Conservation (phyloP, 306 rosid species). For the Begonia peltatifolia region DNA sequence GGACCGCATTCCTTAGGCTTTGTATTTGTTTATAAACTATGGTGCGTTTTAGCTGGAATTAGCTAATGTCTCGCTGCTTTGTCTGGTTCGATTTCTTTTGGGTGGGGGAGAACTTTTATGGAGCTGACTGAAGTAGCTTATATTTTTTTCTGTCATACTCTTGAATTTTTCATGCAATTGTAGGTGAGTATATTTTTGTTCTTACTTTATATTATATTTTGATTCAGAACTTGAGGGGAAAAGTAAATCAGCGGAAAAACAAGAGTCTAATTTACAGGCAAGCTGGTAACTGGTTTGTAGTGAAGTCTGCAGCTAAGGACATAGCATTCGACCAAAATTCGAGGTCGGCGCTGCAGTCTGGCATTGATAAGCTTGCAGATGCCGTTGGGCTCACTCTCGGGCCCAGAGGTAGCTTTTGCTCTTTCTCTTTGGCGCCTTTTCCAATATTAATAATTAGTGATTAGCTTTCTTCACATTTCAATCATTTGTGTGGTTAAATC, state of each 20-base stretch:
- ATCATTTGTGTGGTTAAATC: no score
- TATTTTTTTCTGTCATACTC: no score
- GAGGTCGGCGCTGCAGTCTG: constrained; percentile 59
- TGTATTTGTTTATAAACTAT: no score
- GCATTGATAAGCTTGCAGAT: constrained; percentile 85
- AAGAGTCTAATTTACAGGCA: constrained; percentile 47
- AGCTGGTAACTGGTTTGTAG: constrained; percentile 29
- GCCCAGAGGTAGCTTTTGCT: constrained; percentile 51
- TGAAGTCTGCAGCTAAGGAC: constrained; percentile 58
- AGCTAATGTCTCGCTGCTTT: no score
- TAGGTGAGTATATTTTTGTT: neutral
- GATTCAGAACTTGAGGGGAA: constrained; percentile 32
- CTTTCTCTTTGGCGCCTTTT: neutral
- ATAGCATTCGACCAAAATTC: constrained; percentile 76
- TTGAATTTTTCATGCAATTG: neutral
- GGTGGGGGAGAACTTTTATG: no score
- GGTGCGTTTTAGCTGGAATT: no score
- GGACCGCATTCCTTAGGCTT: no score
- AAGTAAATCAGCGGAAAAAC: constrained; percentile 22
- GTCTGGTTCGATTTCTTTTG: no score
- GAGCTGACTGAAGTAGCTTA: no score
- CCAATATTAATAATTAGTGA: neutral
- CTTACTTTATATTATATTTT: neutral
- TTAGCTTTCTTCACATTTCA: no score
- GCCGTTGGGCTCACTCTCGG: constrained; percentile 95